Conservation (phyloP, 495 filamentous ascomycete species). For the Hypoxylon intermedium region DNA sequence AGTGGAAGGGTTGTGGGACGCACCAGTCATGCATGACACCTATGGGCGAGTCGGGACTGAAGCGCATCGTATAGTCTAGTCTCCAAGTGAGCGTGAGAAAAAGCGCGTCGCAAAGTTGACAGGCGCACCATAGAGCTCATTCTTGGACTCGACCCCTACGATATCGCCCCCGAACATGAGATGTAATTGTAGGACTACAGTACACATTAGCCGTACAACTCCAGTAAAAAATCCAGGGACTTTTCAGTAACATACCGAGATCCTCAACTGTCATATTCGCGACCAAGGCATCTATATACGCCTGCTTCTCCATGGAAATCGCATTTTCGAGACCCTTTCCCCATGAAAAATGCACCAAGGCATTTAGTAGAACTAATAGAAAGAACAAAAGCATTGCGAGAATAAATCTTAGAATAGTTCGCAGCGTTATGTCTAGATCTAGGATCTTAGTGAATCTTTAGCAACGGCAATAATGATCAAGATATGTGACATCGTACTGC, state of each 20-base stretch:
- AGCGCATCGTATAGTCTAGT: conserved; percentile 44
- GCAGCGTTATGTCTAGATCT: no score
- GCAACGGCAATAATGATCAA: neutral
- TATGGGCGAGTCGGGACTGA: conserved; percentile 42
- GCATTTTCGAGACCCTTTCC: neutral
- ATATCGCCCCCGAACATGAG: conserved; percentile 55
- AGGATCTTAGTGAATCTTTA: neutral
- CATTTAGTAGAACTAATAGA: neutral
- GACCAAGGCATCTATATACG: conserved; percentile 34
- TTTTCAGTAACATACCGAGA: conserved; percentile 24
- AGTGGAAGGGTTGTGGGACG: neutral
- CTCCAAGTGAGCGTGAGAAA: conserved; percentile 8
- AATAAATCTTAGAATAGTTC: neutral
- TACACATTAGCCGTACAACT: neutral
- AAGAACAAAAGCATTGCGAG: conserved; percentile 6
- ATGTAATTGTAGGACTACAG: conserved; percentile 48
- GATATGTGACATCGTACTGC: neutral
- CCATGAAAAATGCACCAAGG: neutral
- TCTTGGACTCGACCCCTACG: conserved; percentile 49
- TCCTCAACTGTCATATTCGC: conserved; percentile 44
- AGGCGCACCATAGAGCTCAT: conserved; percentile 48
- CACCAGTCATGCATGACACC: conserved; percentile 45
- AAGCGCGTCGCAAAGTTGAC: neutral
- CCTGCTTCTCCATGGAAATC: conserved; percentile 18
- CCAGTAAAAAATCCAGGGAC: neutral